Base-by-base conservation (phyloP, 176 grass and related monocot species). In the Ensete glaucum region DNA sequence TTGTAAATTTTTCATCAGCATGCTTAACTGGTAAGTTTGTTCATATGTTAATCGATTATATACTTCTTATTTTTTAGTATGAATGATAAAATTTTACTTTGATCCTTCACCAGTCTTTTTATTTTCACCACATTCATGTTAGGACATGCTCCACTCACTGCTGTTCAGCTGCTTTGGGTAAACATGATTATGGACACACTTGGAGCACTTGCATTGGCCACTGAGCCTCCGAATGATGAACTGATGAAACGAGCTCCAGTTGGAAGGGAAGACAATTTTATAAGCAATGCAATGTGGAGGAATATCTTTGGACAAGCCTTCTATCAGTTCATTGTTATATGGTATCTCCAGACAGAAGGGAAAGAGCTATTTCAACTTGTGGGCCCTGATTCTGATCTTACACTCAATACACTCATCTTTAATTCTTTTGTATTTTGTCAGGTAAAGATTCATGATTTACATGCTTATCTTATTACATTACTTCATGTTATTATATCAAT, bases 401-500 rank as follows among this genome's bases (percentile, higher is more conserved):
- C 76, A 65, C 78, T 93, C 51, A 98, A 98, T 73, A 98, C 94
- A 48, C 86, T 98, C 72, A 89, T 89, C 62, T 98, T 98, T 82
- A 98, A 93, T 80, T 89, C 87, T 15, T 98, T 98, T 2, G 94
- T 98, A 26, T 98, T 98, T 85, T 98, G 88, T 82, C 94, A 93
- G 88, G 94, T 98, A 85, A 79, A 49, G 34, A 69, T 43, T 17
- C 15, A 25, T 63, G 70, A 82, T 22, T 12, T 27, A 34, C 56
- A 3, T 43, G 17, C 17, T 71, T 60, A 6, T 70, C 68, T 72
- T 25, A 29, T 69, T 9, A 4, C 4, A 48, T 22, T 8, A 22
- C 3, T 75, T 52, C 7, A 62, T 57, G 50, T 14, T 22, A 71
- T 58, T 50, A 25, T 14, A 66, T n/a, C 7, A 60, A 11, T 43